Base-by-base conservation (phyloP, 2,329 filamentous ascomycete genomes). In the Coniella lustricola region DNA sequence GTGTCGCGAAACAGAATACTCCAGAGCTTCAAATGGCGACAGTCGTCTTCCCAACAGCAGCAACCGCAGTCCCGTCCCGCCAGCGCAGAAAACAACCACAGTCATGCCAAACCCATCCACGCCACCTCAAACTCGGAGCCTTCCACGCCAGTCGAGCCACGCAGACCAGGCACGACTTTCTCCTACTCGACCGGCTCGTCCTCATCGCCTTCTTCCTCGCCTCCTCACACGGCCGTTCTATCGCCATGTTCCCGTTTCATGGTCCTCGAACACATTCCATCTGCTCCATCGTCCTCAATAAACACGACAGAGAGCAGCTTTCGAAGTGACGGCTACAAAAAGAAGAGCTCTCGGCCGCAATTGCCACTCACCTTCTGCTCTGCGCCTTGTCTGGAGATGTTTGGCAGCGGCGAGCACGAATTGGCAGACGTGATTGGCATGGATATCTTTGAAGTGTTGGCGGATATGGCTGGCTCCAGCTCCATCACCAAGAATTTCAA, bases 231-330 rank as follows among this genome's bases (percentile, higher is more conserved):
- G 2, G 22, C 29, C 14, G 49, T 51, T 2, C n/a, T 42, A 3
- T 51, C 49, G 3, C 49, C 49, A 3, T 51, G 41, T 16, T 51
- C 49, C 17, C 36, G 49, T 1, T 51, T 42, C 46, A 21, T 51
- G 14, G 36, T 51, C 2, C 32, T 45, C 3, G 40, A 45, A 21
- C 42, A 49, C 36, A 37, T 49, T 4, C 33, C 32, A 3, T n/a
- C 46, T 8, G 21, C 34, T 13, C 13, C 41, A 16, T 29, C 25
- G 5, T 29, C 25, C 5, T 29, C 25, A 29, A 5, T 10, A 5
- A 29, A 10, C 10, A 29, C 25, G 25, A 29, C 10, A 10, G 25
- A 29, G 5, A 29, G 25, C 25, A 37, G 32, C 3, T 18, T 29
- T 1, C 17, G 4, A 9, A n/a, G 16, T 2, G 9, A 17, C n/a